Evolutionary conservation across 1,284 basidiomycete genomes (phyloP).

Genomic region (Volvariella surrecta): DNA sequence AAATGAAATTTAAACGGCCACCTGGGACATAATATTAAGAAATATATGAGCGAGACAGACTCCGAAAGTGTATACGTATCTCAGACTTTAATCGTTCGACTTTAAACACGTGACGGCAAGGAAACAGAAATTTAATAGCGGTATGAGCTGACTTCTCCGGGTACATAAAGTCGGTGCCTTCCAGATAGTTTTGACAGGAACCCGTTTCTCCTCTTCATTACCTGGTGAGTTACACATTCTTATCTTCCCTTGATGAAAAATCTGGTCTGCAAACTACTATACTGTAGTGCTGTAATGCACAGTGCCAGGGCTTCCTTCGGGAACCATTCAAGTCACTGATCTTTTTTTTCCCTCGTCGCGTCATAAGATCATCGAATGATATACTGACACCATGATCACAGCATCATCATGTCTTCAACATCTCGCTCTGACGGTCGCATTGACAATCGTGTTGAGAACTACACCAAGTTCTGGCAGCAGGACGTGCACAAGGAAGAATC

Average conservation of each 20-base stretch:
- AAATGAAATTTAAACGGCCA: no score
- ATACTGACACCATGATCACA: background rate
- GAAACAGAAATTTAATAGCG: slow-evolving; percentile 11
- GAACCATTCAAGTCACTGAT: slow-evolving; percentile 14
- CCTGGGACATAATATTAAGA: no score
- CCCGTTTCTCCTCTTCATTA: slow-evolving; percentile 5
- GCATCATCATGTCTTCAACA: slow-evolving; percentile 10
- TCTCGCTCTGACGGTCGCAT: slow-evolving; percentile 62
- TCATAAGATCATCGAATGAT: background rate
- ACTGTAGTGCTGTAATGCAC: slow-evolving; percentile 9
- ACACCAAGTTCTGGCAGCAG: slow-evolving; percentile 93
- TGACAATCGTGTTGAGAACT: slow-evolving; percentile 80
- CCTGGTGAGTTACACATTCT: slow-evolving; percentile 6
- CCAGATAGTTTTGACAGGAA: slow-evolving; percentile 5
- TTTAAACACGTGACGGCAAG: slow-evolving; percentile 13
- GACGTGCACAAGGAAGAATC: slow-evolving; percentile 70
- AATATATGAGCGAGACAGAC: no score
- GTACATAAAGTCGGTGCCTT: slow-evolving; percentile 19
- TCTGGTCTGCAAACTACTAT: slow-evolving; percentile 8
- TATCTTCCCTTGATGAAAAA: slow-evolving; percentile 8
- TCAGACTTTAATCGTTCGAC: background rate
- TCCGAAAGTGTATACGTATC: no score
- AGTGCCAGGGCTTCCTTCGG: slow-evolving; percentile 10
- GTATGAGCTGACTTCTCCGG: slow-evolving; percentile 23
- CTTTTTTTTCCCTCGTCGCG: slow-evolving; percentile 2